phyloP scores from a whole-genome alignment of 257 asterid species.

The Scutellaria baicalensis region DNA sequence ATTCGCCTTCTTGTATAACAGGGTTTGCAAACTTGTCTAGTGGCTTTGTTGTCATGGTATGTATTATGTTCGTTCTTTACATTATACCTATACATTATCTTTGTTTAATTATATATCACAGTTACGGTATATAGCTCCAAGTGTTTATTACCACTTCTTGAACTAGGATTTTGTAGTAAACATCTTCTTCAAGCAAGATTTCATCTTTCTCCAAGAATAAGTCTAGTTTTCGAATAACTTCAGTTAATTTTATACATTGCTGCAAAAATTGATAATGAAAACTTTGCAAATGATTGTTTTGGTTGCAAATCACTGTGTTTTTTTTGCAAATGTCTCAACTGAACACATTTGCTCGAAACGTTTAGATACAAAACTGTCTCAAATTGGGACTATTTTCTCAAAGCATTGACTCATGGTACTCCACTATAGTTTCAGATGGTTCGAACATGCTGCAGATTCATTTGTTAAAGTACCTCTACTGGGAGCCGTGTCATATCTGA shows the following conservation, averaged over 20 bases:
- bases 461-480: conserved; percentile 67
- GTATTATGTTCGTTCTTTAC: background rate
- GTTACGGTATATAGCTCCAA: background rate
- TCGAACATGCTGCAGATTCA: conserved; percentile 59
- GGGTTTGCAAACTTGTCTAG: conserved; percentile 94
- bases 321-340: no score
- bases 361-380: background rate
- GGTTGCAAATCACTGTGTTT: background rate
- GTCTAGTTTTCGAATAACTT: background rate
- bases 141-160: background rate
- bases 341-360: background rate
- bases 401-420: conserved; percentile 22
- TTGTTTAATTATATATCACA: no score
- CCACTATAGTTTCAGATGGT: conserved; percentile 85
- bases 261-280: no score
- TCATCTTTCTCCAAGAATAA: background rate
- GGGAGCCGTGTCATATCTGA: conserved; percentile 81
- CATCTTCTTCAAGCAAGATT: background rate
- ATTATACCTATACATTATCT: background rate
- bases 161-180: background rate
- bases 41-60: conserved; percentile 81
- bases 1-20: conserved; percentile 25
- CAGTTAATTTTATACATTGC: background rate
- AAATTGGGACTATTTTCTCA: conserved; percentile 8
- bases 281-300: background rate